Evolutionary conservation across 176 grass and related monocot species (phyloP).

Genomic region (Oryza glaberrima): DNA sequence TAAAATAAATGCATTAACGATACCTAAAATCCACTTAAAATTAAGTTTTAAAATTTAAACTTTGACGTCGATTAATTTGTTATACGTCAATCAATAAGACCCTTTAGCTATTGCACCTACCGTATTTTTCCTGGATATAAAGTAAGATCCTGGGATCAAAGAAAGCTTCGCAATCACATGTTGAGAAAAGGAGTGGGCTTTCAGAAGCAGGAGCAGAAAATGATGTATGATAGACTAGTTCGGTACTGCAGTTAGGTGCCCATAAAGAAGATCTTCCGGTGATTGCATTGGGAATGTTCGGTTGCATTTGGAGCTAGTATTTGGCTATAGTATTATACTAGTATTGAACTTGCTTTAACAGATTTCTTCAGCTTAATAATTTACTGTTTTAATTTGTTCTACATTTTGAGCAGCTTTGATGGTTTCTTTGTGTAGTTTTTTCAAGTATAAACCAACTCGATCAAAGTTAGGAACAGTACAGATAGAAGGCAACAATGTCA

Average conservation of each 20-base stretch:
- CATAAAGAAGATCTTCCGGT: neutral
- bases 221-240: neutral
- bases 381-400: neutral
- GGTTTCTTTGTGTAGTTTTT: neutral
- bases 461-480: neutral
- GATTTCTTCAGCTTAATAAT: neutral
- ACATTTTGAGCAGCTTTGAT: neutral
- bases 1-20: too few species aligned
- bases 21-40: too few species aligned
- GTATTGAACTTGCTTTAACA: neutral
- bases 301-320: too few species aligned
- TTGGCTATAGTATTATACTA: too few species aligned
- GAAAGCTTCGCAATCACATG: conserved; percentile 11
- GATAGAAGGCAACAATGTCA: neutral
- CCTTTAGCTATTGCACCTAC: conserved; percentile 2
- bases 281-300: neutral
- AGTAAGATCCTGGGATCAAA: conserved; percentile 5
- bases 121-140: conserved; percentile 11
- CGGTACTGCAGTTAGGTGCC: neutral
- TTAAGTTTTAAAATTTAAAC: too few species aligned
- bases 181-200: neutral
- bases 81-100: too few species aligned
- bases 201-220: neutral
- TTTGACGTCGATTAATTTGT: too few species aligned
- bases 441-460: neutral